Conservation (phyloP, 1,284 basidiomycete species). For the Mycena sp. region DNA sequence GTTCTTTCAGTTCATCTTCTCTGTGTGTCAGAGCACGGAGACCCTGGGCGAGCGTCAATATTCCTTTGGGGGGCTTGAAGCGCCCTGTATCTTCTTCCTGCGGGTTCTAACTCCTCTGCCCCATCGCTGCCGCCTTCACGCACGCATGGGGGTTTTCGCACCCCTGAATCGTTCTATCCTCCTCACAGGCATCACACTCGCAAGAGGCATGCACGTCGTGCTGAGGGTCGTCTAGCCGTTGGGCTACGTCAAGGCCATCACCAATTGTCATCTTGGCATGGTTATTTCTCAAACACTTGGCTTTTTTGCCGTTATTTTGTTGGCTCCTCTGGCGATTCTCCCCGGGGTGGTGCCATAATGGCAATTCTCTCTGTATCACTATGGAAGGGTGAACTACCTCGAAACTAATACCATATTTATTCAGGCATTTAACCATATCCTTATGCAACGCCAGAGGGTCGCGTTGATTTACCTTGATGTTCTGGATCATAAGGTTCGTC, state of each 20-base stretch:
- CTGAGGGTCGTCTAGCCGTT: not conserved
- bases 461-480: no score
- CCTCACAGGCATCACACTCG: not conserved
- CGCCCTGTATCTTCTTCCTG: not conserved
- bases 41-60: not conserved
- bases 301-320: not conserved
- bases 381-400: conserved; percentile 22
- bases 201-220: not conserved
- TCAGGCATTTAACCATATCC: conserved; percentile 22
- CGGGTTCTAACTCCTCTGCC: no score
- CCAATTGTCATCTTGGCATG: not conserved
- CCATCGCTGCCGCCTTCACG: not conserved
- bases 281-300: not conserved
- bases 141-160: not conserved
- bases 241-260: not conserved
- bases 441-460: conserved; percentile 14
- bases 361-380: conserved; percentile 23
- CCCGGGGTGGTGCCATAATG: conserved; percentile 38
- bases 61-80: not conserved
- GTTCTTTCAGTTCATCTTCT: not conserved
- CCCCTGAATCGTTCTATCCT: not conserved
- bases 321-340: not conserved
- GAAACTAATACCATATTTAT: conserved; percentile 30
- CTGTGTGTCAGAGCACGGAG: not conserved
- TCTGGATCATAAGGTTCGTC: conserved; percentile 24